phyloP scores from a whole-genome alignment of 495 filamentous ascomycete genomes.

The Annulohypoxylon moriforme region DNA sequence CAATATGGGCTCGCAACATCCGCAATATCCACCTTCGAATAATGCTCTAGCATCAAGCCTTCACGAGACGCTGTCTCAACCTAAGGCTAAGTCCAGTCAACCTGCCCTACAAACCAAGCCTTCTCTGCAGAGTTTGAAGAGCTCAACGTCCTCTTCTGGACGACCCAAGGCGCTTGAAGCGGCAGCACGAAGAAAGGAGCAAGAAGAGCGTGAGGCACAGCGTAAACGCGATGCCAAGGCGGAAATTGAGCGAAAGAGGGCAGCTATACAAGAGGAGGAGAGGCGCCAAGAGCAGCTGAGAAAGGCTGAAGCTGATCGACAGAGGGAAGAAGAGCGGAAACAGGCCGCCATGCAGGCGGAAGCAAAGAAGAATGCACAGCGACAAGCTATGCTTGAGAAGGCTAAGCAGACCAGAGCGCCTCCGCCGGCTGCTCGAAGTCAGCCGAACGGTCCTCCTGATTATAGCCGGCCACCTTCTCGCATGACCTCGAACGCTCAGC shows the following conservation, averaged over 20 bases:
- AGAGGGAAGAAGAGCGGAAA: constrained; percentile 62
- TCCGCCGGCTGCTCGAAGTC: constrained; percentile 61
- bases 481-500: constrained; percentile 54
- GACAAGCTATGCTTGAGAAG: constrained; percentile 78
- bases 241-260: constrained; percentile 80
- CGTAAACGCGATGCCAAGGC: constrained; percentile 82
- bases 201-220: constrained; percentile 80
- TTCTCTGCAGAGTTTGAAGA: constrained; percentile 75
- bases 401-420: constrained; percentile 66
- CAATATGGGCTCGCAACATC: constrained; percentile 73
- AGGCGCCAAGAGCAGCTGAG: constrained; percentile 62
- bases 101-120: constrained; percentile 71
- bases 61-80: constrained; percentile 67
- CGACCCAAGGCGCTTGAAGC: constrained; percentile 71
- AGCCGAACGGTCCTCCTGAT: constrained; percentile 61
- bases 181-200: constrained; percentile 80
- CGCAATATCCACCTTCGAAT: constrained; percentile 69
- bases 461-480: constrained; percentile 58
- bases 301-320: constrained; percentile 61
- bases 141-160: constrained; percentile 69
- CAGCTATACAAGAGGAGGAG: constrained; percentile 69
- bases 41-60: constrained; percentile 66
- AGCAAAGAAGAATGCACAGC: constrained; percentile 75
- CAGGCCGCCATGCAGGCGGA: constrained; percentile 53
- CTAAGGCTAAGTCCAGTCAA: constrained; percentile 73